Conservation (phyloP, 2,329 filamentous ascomycete species). For the Alternaria metachromatica region DNA sequence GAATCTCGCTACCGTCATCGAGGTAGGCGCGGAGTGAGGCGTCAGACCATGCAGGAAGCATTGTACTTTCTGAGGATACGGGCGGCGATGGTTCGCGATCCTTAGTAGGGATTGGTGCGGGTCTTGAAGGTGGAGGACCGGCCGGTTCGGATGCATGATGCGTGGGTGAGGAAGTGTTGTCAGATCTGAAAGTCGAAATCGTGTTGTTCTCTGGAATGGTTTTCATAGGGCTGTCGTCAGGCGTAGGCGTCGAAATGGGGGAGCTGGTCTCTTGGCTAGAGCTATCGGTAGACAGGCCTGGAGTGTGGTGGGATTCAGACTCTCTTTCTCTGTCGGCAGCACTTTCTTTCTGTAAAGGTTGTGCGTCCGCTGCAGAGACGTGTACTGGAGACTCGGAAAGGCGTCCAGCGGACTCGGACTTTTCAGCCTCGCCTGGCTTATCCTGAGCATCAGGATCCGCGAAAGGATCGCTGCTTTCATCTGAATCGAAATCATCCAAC, state of each 20-base stretch:
- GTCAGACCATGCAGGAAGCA: slow-evolving; percentile 81
- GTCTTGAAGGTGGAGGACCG: slow-evolving; percentile 44
- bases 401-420: slow-evolving; percentile 34
- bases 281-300: slow-evolving; percentile 72
- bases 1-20: slow-evolving; percentile 86
- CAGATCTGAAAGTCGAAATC: slow-evolving; percentile 24
- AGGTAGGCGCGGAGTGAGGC: slow-evolving; percentile 85
- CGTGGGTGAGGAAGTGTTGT: slow-evolving; percentile 31
- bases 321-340: slow-evolving; percentile 32
- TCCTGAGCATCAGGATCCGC: slow-evolving; percentile 47
- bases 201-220: slow-evolving; percentile 33
- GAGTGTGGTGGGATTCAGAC: slow-evolving; percentile 56
- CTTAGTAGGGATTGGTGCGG: slow-evolving; percentile 41
- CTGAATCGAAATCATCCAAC: slow-evolving; percentile 73
- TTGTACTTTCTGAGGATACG: slow-evolving; percentile 53
- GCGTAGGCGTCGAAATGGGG: slow-evolving; percentile 45
- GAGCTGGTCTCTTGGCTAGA: slow-evolving; percentile 68
- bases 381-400: slow-evolving; percentile 73
- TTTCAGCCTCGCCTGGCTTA: slow-evolving; percentile 24
- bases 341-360: slow-evolving; percentile 38
- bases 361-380: slow-evolving; percentile 64
- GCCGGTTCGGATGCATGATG: slow-evolving; percentile 24
- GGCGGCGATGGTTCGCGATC: slow-evolving; percentile 35
- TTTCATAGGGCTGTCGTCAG: slow-evolving; percentile 41
- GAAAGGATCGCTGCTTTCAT: slow-evolving; percentile 56